Percentiles rank a stretch among this genome's conserved stretches.
phyloP scores from a whole-genome alignment of 805 yeast genomes.

The Clavispora santaluciae region DNA sequence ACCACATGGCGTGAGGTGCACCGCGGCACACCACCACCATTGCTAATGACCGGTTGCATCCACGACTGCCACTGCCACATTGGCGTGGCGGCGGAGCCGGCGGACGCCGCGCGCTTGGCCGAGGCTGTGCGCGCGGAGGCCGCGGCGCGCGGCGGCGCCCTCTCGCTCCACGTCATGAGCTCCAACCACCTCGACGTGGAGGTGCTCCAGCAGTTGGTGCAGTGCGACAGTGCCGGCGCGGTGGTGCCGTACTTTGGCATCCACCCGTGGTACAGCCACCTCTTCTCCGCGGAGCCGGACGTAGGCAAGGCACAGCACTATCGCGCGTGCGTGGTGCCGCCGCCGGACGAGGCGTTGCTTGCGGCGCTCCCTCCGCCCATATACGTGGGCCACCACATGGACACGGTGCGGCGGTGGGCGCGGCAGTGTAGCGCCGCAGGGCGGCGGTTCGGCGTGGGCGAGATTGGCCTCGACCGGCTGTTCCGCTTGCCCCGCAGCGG shows the following conservation, averaged over 20 bases:
- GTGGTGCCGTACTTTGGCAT: constrained; percentile 59
- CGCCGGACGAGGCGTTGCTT: constrained; percentile 36
- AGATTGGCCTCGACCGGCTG: constrained; percentile 81
- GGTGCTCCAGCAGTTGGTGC: constrained; percentile 18
- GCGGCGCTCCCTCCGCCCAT: constrained; percentile 59
- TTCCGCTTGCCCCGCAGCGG: constrained; percentile 65
- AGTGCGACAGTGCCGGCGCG: constrained; percentile 6
- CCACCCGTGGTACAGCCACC: constrained; percentile 90
- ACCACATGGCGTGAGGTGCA: no score
- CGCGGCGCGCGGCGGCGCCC: neutral
- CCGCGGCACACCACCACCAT: neutral
- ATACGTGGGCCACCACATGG: constrained; percentile 31
- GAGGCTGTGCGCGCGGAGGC: constrained; percentile 6
- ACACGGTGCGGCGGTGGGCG: constrained; percentile 22
- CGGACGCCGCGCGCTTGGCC: constrained; percentile 8
- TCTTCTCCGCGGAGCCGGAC: constrained; percentile 35
- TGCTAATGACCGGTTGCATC: neutral
- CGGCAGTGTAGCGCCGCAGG: constrained; percentile 8
- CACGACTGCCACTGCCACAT: constrained; percentile 34
- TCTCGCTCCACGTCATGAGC: constrained; percentile 33
- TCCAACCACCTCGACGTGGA: constrained; percentile 33
- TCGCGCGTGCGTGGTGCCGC: constrained; percentile 40
- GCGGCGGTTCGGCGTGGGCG: constrained; percentile 58
- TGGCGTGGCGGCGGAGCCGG: constrained; percentile 11
- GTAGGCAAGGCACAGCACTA: constrained; percentile 53